Conservation (phyloP, 768 basidiomycete species). For the Trametes meyenii region DNA sequence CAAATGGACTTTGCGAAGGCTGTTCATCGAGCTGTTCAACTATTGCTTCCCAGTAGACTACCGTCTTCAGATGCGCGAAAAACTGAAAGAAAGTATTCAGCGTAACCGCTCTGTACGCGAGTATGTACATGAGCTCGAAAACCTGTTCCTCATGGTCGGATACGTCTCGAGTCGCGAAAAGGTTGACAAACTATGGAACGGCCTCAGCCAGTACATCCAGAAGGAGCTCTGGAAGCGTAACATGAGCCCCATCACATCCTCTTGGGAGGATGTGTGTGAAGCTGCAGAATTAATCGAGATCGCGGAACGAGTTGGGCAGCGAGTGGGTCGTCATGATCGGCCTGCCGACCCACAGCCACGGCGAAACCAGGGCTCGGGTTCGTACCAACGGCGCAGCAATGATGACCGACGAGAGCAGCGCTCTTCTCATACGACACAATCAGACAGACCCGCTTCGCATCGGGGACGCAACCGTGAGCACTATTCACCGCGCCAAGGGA, state of each 20-base stretch:
- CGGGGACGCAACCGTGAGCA: background rate
- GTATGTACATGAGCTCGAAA: slow-evolving; percentile 40
- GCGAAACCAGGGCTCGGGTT: too few relatives aligned
- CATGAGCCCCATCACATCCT: slow-evolving; percentile 32
- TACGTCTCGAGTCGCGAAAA: slow-evolving; percentile 31
- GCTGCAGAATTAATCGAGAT: slow-evolving; percentile 40
- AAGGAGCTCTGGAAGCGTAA: slow-evolving; percentile 34
- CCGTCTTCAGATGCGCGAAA: slow-evolving; percentile 30
- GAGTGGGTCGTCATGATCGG: background rate
- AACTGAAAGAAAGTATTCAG: slow-evolving; percentile 31
- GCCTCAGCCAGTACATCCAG: slow-evolving; percentile 32
- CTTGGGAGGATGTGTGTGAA: slow-evolving; percentile 31
- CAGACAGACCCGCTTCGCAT: too few relatives aligned
- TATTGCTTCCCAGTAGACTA: slow-evolving; percentile 31
- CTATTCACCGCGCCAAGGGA: background rate
- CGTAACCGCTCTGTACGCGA: slow-evolving; percentile 32
- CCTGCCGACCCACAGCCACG: too few relatives aligned
- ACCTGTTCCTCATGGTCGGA: slow-evolving; percentile 39
- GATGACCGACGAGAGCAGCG: too few relatives aligned
- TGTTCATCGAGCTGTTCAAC: slow-evolving; percentile 27
- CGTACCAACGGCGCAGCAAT: too few relatives aligned
- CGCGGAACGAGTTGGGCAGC: slow-evolving; percentile 12
- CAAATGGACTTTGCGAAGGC: slow-evolving; percentile 22
- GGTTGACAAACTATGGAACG: slow-evolving; percentile 41
- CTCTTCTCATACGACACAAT: too few relatives aligned